phyloP scores from a whole-genome alignment of 495 filamentous ascomycete species.

The Neurospora pannonica region DNA sequence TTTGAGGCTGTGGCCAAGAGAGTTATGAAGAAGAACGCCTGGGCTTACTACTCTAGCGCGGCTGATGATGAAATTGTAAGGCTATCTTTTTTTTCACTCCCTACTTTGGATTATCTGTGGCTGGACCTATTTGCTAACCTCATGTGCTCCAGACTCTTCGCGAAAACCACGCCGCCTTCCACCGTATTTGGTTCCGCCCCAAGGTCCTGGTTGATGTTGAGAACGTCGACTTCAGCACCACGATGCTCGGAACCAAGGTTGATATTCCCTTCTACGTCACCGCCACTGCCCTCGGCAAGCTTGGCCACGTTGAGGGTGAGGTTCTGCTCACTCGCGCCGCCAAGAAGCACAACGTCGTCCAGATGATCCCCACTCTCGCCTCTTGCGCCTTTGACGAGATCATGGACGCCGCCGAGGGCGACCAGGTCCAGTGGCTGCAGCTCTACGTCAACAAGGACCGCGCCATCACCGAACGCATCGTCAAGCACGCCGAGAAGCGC shows the following conservation, averaged over 20 bases:
- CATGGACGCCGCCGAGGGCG: constrained; percentile 67
- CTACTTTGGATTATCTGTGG: constrained; percentile 1
- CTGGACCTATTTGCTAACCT: background rate
- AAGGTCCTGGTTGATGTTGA: constrained; percentile 78
- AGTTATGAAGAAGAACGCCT: constrained; percentile 90
- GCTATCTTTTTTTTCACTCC: constrained; percentile 14
- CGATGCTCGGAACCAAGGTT: constrained; percentile 80
- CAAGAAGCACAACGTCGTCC: constrained; percentile 74
- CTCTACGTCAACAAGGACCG: constrained; percentile 98
- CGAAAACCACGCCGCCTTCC: constrained; percentile 92
- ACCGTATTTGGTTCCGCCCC: constrained; percentile 96
- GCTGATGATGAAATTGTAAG: constrained; percentile 92
- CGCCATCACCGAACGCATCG: constrained; percentile 78
- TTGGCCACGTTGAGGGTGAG: constrained; percentile 82
- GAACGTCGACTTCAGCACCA: constrained; percentile 73
- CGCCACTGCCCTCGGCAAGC: constrained; percentile 84
- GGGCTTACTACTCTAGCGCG: constrained; percentile 94
- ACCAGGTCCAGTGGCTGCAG: constrained; percentile 93
- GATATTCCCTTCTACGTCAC: constrained; percentile 87
- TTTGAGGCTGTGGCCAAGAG: constrained; percentile 83
- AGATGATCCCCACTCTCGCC: constrained; percentile 98
- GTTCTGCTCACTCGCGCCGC: constrained; percentile 81
- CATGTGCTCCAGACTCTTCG: constrained; percentile 64
- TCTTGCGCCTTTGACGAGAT: constrained; percentile 98
- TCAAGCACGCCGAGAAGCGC: constrained; percentile 81